A percentile compares a stretch with the other conserved stretches of the same genome.
phyloP scores from a whole-genome alignment of 352 stramenopile genomes.

The Elongisporangium anandrum region DNA sequence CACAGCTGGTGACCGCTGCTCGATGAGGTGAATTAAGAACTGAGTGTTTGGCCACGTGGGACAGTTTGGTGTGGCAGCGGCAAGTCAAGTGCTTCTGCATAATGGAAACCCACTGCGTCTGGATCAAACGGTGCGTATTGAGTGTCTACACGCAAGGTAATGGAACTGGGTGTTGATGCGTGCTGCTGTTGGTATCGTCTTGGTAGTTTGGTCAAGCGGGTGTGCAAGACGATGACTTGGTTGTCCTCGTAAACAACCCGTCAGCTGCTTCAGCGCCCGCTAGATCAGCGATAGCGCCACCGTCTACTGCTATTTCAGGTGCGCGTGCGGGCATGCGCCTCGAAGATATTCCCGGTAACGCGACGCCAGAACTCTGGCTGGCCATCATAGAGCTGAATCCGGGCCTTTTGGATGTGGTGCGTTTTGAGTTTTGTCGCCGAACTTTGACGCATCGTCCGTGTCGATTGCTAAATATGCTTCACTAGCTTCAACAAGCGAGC shows the following conservation, averaged over 20 bases:
- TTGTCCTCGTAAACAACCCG: constrained; percentile 55
- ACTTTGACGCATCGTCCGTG: too few species aligned
- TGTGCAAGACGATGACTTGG: constrained; percentile 65
- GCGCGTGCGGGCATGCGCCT: constrained; percentile 69
- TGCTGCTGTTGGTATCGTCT: background rate
- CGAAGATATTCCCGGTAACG: constrained; percentile 69
- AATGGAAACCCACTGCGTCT: constrained; percentile 49
- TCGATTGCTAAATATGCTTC: background rate
- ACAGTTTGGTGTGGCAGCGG: constrained; percentile 62
- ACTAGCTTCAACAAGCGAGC: constrained; percentile 58
- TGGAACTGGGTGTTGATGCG: background rate
- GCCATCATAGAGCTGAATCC: constrained; percentile 85
- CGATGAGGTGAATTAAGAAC: background rate
- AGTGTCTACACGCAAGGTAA: background rate
- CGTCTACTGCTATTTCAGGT: constrained; percentile 10
- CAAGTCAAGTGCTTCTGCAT: constrained; percentile 53
- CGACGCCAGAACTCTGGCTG: constrained; percentile 68
- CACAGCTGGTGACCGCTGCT: background rate
- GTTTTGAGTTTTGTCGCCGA: too few species aligned
- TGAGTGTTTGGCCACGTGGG: background rate
- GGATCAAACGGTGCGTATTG: constrained; percentile 41
- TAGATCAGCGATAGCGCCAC: constrained; percentile 2
- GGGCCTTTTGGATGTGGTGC: constrained; percentile 56
- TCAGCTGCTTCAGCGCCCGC: constrained; percentile 11
- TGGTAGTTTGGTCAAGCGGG: constrained; percentile 63